Evolutionary conservation across 306 rosid genomes (phyloP).

Genomic region (Ochetophila trinervis): DNA sequence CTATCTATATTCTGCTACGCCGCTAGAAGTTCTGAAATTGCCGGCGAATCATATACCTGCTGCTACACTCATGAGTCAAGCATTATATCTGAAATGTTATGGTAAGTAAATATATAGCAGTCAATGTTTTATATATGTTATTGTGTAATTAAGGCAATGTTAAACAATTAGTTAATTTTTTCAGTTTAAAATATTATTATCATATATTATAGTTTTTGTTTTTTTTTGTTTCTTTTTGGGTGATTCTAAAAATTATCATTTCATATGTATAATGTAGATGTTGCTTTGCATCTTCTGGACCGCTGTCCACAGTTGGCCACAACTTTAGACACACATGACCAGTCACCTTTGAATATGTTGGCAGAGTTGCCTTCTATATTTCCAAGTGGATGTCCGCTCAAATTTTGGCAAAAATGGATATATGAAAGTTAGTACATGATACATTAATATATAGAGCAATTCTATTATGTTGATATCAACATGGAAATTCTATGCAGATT

Average conservation of each 20-base stretch:
- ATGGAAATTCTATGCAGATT: too few relatives aligned
- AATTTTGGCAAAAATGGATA: conserved; percentile 10
- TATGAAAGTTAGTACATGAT: conserved; percentile 4
- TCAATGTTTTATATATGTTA: too few relatives aligned
- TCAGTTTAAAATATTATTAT: too few relatives aligned
- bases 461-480: too few relatives aligned
- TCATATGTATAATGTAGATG: neutral
- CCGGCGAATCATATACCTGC: neutral
- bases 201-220: too few relatives aligned
- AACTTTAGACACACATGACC: neutral
- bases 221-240: neutral
- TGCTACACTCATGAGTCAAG: neutral
- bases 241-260: neutral
- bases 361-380: neutral
- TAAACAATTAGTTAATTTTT: too few relatives aligned
- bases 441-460: too few relatives aligned
- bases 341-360: neutral
- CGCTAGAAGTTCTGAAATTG: neutral
- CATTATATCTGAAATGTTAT: neutral
- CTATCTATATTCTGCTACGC: conserved; percentile 1
- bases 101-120: too few relatives aligned
- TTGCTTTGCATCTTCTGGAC: neutral
- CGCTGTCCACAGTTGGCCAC: neutral
- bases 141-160: too few relatives aligned
- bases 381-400: neutral